Base-by-base conservation (phyloP, 257 asterid species). In the Salvia hispanica region DNA sequence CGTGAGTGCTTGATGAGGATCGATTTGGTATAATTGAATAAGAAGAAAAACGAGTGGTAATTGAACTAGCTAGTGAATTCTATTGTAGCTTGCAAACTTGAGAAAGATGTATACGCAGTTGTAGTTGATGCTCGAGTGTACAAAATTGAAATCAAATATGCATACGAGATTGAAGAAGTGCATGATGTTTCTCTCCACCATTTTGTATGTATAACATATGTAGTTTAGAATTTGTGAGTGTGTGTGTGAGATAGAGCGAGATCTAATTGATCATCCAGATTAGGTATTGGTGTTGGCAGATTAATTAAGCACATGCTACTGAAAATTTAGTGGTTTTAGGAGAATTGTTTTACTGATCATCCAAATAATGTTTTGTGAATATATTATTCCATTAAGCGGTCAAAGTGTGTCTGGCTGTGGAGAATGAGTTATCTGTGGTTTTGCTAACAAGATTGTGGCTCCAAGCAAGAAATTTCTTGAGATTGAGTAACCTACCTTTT, bases 141-240 rank as follows among this genome's bases (percentile, higher is more conserved):
- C 46, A 47, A 31, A 31, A 33, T 6, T 34, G 58, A 16, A 46
- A 10, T n/a, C 46, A 9, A 14, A 4, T 47, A 14, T 21, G 7
- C 7, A 6, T 44, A 25, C 11, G 31, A 12, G 42, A 28, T 44
- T 59, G 2, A 54, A 40, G 3, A 9, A n/a, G 36, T 33, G 18
- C 5, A 55, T 5, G 59, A n/a, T 67, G 72, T 42, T 45, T 47
- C 12, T 67, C 44, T 37, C 0, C 7, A 6, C 10, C 4, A 6
- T 45, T 12, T 25, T 12, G 3, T 25, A 60, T 69, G 34, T 12
- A 55, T 55, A 16, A 58, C 60, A 13, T 34, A 45, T 11, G 36
- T 45, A 10, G 42, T 50, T 70, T 62, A 51, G 51, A 48, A 71
- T 14, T 61, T 39, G 46, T 25, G 31, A 25, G 10, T 62, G 70